phyloP scores from a whole-genome alignment of 2,329 filamentous ascomycete genomes.

The Amphichorda felina region DNA sequence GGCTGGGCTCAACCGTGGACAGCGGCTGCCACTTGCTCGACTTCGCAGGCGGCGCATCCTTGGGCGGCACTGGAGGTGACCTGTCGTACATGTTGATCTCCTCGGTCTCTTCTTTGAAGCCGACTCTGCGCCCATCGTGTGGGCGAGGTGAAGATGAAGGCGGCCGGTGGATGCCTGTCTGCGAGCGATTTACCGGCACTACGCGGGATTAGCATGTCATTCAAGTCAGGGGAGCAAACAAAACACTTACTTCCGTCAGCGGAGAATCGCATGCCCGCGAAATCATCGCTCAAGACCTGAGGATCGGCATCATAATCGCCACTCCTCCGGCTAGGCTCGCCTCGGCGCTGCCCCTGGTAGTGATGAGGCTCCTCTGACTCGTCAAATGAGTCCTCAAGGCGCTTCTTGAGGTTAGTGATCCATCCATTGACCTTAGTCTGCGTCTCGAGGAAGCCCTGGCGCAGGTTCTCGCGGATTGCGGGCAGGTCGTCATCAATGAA shows the following conservation, averaged over 20 bases:
- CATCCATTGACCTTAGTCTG: constrained; percentile 87
- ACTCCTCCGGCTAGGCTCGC: constrained; percentile 57
- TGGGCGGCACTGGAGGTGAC: constrained; percentile 42
- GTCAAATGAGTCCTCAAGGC: constrained; percentile 77
- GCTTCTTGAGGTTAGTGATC: constrained; percentile 87
- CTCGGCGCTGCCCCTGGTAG: constrained; percentile 29
- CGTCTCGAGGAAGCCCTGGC: constrained; percentile 89
- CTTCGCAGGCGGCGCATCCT: constrained; percentile 43
- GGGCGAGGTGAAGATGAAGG: constrained; percentile 38
- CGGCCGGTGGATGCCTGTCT: constrained; percentile 38
- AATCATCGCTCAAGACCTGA: constrained; percentile 80
- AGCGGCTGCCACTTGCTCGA: constrained; percentile 96
- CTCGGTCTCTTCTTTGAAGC: constrained; percentile 48
- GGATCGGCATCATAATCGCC: constrained; percentile 91
- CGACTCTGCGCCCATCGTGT: constrained; percentile 37
- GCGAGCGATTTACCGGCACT: constrained; percentile 42
- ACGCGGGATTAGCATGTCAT: constrained; percentile 7
- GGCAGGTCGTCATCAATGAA: constrained; percentile 96
- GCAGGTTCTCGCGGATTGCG: constrained; percentile 82
- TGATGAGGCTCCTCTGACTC: constrained; percentile 42
- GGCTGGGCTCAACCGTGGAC: constrained; percentile 67
- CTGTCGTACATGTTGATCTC: constrained; percentile 69
- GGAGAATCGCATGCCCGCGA: constrained; percentile 56
- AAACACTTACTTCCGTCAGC: constrained; percentile 46
- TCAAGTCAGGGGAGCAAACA: not conserved